These are phyloP conservation scores for Magnaporthales sp. DNA, from an alignment of 2,329 filamentous ascomycete species.

Conservation along the genomic window DNA sequence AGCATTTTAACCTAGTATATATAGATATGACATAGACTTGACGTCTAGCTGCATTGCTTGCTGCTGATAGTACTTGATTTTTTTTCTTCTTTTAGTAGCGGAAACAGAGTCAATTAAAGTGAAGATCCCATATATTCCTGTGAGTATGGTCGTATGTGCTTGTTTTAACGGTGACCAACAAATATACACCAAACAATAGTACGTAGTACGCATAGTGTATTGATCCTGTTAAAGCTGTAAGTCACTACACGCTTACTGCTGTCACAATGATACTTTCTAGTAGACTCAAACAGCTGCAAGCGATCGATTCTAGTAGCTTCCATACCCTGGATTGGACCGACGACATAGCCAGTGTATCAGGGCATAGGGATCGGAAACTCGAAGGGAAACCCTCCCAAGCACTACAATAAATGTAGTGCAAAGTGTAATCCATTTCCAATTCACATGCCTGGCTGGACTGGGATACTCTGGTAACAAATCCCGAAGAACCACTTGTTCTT, in stretches of 20 bases:
- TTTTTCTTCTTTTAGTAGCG: no score
- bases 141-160: no score
- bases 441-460: neutral
- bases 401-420: neutral
- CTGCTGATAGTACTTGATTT: no score
- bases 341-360: neutral
- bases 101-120: no score
- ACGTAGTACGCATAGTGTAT: no score
- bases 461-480: neutral
- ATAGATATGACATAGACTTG: neutral
- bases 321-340: neutral
- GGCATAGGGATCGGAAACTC: neutral
- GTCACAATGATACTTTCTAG: neutral
- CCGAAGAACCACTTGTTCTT: neutral
- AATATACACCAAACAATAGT: no score
- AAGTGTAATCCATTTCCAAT: neutral
- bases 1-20: neutral
- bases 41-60: no score
- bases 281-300: neutral
- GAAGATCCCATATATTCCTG: no score
- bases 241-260: no score
- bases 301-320: neutral
- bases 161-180: no score
- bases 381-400: neutral
- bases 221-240: no score